Evolutionary conservation across 2,329 filamentous ascomycete genomes (phyloP), one percentile per base, ranked within the genome.

Genomic region (Endothia cerciana): DNA sequence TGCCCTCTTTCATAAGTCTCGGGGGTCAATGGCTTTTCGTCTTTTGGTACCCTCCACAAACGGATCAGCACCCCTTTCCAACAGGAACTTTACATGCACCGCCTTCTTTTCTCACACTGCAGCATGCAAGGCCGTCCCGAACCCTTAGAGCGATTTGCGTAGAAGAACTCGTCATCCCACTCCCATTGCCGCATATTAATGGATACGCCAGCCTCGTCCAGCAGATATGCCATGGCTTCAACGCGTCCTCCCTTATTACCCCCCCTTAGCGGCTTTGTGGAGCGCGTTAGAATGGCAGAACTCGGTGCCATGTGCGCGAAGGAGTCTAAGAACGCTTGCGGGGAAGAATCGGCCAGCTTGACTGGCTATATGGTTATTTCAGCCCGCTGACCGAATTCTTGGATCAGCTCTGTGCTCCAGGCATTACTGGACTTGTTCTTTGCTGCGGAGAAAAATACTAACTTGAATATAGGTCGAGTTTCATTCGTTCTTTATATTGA

Each of bases 151-250:
- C 38, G 22, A 41, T 58, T 43, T 58, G 36, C 56, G 11, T 41
- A 10, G 56, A 58, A 58, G 28, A 28, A 58, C 8, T 58, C 56
- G 22, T 40, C 33, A 41, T 58, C 56, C 56, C 56, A 58, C 38
- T 58, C 56, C 56, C 56, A 58, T 41, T 41, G n/a, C 56, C n/a
- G 25, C 36, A 58, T 58, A 33, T 58, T 28, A n/a, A 58, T 58
- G 22, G 56, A 28, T n/a, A 58, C 56, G 10, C 11, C 19, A 41
- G 56, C 56, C 19, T 58, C 38, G 38, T 58, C 56, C n/a, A 58
- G 38, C 56, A 58, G 38, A 25, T 58, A 58, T 4, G 56, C 36
- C 56, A 58, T 58, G 56, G 56, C 56, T 25, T 58, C 56, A 15
- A 58, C 13, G 36, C 56, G 56, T 10, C 5, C 56, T 5, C 19